Evolutionary conservation across 2,329 filamentous ascomycete genomes (phyloP).

Genomic region (Aspergillus spinulosporus): DNA sequence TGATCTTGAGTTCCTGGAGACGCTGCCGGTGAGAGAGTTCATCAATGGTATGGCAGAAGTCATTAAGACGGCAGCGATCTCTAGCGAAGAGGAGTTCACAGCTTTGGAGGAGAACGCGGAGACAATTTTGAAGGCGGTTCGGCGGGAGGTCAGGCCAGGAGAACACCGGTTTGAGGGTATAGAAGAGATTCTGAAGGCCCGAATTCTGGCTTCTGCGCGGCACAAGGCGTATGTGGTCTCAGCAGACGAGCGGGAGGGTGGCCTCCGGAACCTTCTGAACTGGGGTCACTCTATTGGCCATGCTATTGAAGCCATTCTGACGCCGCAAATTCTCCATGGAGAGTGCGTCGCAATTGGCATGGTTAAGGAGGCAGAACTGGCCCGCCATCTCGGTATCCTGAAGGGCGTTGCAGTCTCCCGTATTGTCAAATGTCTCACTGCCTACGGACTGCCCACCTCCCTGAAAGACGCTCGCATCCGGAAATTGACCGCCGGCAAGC

Average conservation of each 20-base stretch:
- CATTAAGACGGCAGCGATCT: conserved; percentile 95
- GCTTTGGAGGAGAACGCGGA: conserved; percentile 79
- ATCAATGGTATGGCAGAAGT: conserved; percentile 99
- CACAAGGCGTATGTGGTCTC: conserved; percentile 96
- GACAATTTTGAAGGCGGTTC: conserved; percentile 71
- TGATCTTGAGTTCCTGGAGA: conserved; percentile 87
- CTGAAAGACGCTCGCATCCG: conserved; percentile 79
- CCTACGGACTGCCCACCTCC: conserved; percentile 85
- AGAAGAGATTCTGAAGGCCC: conserved; percentile 67
- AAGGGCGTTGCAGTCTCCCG: conserved; percentile 85
- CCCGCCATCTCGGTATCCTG: conserved; percentile 82
- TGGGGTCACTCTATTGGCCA: conserved; percentile 98
- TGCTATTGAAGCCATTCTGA: conserved; percentile 91
- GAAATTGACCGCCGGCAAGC: conserved; percentile 79
- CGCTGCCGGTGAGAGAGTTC: conserved; percentile 85
- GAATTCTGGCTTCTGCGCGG: conserved; percentile 85
- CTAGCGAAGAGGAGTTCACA: conserved; percentile 84
- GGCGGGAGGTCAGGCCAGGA: conserved; percentile 58
- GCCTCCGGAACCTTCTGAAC: conserved; percentile 89
- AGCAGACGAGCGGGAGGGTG: conserved; percentile 89
- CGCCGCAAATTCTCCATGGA: conserved; percentile 91
- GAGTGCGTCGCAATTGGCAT: conserved; percentile 97
- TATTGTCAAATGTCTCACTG: conserved; percentile 88
- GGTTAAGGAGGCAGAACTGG: conserved; percentile 95
- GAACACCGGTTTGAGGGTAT: conserved; percentile 68